phyloP scores from a whole-genome alignment of 768 basidiomycete species.

The Heimioporus sp. region DNA sequence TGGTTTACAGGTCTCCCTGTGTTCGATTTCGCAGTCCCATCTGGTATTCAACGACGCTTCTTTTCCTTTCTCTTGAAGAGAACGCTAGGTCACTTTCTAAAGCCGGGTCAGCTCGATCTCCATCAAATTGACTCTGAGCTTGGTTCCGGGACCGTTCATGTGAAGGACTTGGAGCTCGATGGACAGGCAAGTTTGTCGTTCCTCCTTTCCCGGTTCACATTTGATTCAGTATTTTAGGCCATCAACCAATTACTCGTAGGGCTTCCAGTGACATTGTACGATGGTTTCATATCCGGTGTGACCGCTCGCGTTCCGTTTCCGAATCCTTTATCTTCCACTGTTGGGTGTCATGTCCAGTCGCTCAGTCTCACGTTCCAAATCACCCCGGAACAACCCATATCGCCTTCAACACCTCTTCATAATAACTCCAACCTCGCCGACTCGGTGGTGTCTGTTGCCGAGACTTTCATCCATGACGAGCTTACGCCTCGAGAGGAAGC shows the following conservation, averaged over 20 bases:
- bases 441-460: slow-evolving; percentile 81
- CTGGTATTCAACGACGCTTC: slow-evolving; percentile 82
- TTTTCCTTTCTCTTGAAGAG: slow-evolving; percentile 86
- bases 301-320: slow-evolving; percentile 83
- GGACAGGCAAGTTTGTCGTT: slow-evolving; percentile 52
- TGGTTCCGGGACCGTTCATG: slow-evolving; percentile 85
- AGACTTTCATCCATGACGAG: slow-evolving; percentile 85
- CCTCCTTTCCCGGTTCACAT: slow-evolving; percentile 8
- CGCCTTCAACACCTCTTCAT: slow-evolving; percentile 11
- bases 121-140: slow-evolving; percentile 90
- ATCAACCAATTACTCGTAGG: slow-evolving; percentile 68
- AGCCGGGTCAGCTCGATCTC: slow-evolving; percentile 85
- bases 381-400: slow-evolving; percentile 19
- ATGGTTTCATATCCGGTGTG: slow-evolving; percentile 72
- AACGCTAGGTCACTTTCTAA: slow-evolving; percentile 80
- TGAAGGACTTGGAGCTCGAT: slow-evolving; percentile 81
- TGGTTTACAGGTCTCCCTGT: slow-evolving; percentile 53
- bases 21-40: slow-evolving; percentile 64
- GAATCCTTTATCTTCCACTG: slow-evolving; percentile 72
- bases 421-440: slow-evolving; percentile 53
- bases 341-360: slow-evolving; percentile 68
- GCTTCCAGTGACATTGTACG: slow-evolving; percentile 64
- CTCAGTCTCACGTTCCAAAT: slow-evolving; percentile 67
- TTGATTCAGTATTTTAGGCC: slow-evolving; percentile 40
- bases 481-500: slow-evolving; percentile 70